Conservation (phyloP, 192 early-diverging fungal genomes). For the Entophlyctis luteolus region DNA sequence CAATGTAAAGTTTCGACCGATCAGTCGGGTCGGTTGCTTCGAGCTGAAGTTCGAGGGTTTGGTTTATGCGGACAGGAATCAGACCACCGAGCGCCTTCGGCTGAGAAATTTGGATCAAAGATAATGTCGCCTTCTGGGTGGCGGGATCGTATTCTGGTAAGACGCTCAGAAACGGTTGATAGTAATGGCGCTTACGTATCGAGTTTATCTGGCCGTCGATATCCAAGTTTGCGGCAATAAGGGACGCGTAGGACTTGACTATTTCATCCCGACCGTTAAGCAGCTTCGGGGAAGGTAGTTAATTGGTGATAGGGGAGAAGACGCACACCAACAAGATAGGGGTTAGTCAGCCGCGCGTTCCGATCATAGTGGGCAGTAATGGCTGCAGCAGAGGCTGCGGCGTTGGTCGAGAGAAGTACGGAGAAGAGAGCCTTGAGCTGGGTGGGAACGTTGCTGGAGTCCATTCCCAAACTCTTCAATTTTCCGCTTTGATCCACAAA, state of each 20-base stretch:
- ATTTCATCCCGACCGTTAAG: conserved; percentile 42
- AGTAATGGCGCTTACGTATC: conserved; percentile 24
- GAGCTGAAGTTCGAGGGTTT: conserved; percentile 44
- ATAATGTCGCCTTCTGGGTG: conserved; percentile 27
- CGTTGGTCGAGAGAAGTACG: conserved; percentile 3
- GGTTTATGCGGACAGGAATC: conserved; percentile 42
- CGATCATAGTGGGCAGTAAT: conserved; percentile 32
- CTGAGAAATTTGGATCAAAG: conserved; percentile 29
- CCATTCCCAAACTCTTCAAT: no score
- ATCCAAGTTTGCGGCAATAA: conserved; percentile 41
- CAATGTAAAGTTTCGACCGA: conserved; percentile 35
- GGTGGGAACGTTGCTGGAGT: no score
- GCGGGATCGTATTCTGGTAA: conserved; percentile 30
- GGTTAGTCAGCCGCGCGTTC: conserved; percentile 38
- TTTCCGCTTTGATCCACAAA: no score
- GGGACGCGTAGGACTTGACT: conserved; percentile 33
- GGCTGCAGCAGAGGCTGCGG: neutral
- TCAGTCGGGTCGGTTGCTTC: conserved; percentile 25
- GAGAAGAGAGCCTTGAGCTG: conserved; percentile 18
- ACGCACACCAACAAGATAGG: conserved; percentile 49
- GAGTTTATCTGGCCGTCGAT: conserved; percentile 27
- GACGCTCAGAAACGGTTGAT: neutral
- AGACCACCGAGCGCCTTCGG: conserved; percentile 49
- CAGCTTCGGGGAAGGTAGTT: no score
- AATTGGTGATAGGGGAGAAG: no score